These are phyloP conservation scores for Xylariaceae sp. DNA, from an alignment of 2,329 filamentous ascomycete genomes.

Conservation along the genomic window DNA sequence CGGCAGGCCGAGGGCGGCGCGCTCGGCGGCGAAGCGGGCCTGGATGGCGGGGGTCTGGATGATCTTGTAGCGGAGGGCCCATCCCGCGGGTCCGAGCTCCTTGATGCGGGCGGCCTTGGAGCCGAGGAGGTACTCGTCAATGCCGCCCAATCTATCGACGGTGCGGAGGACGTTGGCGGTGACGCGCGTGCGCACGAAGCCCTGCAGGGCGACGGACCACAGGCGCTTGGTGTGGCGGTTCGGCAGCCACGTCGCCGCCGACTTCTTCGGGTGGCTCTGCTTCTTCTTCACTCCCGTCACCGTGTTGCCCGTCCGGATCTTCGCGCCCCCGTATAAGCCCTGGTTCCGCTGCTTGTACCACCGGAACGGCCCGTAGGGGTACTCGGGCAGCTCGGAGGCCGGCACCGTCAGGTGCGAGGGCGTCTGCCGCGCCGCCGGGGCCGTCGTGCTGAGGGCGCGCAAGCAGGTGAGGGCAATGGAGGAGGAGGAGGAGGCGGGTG, in stretches of 20 bases:
- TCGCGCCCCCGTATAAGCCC: slow-evolving; percentile 70
- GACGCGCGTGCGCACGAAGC: slow-evolving; percentile 67
- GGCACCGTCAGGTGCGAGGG: slow-evolving; percentile 45
- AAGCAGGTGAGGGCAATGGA: no score
- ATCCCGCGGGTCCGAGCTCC: slow-evolving; percentile 87
- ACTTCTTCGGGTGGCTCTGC: slow-evolving; percentile 68
- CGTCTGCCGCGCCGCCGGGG: slow-evolving; percentile 28
- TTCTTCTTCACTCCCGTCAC: no score
- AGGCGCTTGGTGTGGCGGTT: slow-evolving; percentile 73
- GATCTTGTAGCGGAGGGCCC: slow-evolving; percentile 85
- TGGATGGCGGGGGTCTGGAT: slow-evolving; percentile 75
- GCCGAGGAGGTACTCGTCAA: slow-evolving; percentile 90
- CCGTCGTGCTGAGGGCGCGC: slow-evolving; percentile 32
- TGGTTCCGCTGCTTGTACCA: slow-evolving; percentile 81
- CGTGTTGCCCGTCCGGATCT: slow-evolving; percentile 79
- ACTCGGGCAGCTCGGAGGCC: slow-evolving; percentile 54
- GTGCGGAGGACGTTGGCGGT: slow-evolving; percentile 71
- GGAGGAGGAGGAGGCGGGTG: neutral
- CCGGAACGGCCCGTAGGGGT: slow-evolving; percentile 71
- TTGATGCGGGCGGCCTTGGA: slow-evolving; percentile 76
- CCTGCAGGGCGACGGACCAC: slow-evolving; percentile 64
- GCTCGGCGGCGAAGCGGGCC: slow-evolving; percentile 66
- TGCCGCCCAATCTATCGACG: slow-evolving; percentile 82
- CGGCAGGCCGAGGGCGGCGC: slow-evolving; percentile 66
- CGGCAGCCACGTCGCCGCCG: slow-evolving; percentile 72